Conservation (phyloP, 2,329 filamentous ascomycete species). For the Stachybotrys chlorohalonatus region DNA sequence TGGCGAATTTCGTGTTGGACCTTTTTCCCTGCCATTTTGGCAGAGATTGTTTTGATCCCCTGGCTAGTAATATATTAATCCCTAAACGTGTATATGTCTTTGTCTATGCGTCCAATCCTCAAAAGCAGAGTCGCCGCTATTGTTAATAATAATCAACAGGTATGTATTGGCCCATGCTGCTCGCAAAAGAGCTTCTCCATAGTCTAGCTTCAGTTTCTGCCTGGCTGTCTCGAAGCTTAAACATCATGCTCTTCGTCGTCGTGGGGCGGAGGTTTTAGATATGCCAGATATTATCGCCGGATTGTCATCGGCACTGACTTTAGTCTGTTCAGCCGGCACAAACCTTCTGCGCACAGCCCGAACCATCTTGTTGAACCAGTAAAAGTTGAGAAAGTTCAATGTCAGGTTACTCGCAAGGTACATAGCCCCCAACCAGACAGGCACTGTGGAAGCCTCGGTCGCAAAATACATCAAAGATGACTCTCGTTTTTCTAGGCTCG, state of each 20-base stretch:
- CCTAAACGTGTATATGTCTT: no score
- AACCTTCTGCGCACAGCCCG: slow-evolving; percentile 70
- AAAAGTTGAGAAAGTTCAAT: slow-evolving; percentile 70
- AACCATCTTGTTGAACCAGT: slow-evolving; percentile 86
- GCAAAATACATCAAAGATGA: slow-evolving; percentile 32
- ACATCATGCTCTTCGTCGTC: slow-evolving; percentile 20
- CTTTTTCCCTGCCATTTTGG: not conserved
- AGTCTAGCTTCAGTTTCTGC: no score
- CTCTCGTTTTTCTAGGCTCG: slow-evolving; percentile 16
- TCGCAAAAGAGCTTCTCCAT: no score
- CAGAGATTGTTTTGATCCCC: no score
- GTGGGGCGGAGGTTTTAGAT: slow-evolving; percentile 8
- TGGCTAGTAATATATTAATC: no score
- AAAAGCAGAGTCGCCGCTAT: no score
- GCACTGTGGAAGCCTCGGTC: slow-evolving; percentile 42
- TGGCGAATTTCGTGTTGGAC: not conserved
- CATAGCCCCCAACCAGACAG: slow-evolving; percentile 57
- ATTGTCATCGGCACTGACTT: not conserved
- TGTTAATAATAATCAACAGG: no score
- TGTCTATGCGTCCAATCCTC: no score
- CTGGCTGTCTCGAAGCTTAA: not conserved
- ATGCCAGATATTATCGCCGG: slow-evolving; percentile 16
- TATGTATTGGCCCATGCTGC: no score
- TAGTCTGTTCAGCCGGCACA: slow-evolving; percentile 31
- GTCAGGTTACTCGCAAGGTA: slow-evolving; percentile 65